Base-by-base conservation (phyloP, 345 rosid genomes). In the Pugionium cornutum region DNA sequence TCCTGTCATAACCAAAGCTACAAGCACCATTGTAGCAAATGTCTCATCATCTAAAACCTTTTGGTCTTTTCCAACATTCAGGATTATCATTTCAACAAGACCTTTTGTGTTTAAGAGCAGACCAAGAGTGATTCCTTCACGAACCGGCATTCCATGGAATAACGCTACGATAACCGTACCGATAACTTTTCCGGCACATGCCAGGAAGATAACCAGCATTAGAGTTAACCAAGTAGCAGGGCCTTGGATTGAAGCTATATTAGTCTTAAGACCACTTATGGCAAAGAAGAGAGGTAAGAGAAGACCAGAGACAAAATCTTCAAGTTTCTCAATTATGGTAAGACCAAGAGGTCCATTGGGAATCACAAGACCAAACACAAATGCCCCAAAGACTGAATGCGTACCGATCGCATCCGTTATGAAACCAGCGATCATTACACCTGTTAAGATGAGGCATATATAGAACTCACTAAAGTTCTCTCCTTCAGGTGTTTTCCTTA, bases 51-150 rank as follows among this genome's bases (percentile, higher is more conserved):
- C 96, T 55, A 94, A 74, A 32, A 90, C 97, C 85, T 81, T 84
- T 56, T 90, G 97, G 75, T 88, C 96, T 70, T 75, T 90, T 31
- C 97, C 99, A 18, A 90, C 92, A 42, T 94, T 94, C 28, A 94
- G 92, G 10, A 94, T 83, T 36, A 94, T 90, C 92, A 94, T 83
- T 69, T 90, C 97, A 18, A 88, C 75, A 10, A 94, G 92, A 58
- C 99, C 99, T 79, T 94, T 94, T 2, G 99, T 84, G 85, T 94
- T 94, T 83, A 90, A 82, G 43, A 90, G 90, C 37, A 94, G 55
- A 3, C 99, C 99, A 39, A 94, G 96, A 66, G 88, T 77, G 57
- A 85, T 33, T 26, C 96, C 99, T 83, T 94, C 99, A 9, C 81
- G 88, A 37, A 81, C 6, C 2, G 96, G 83, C 92, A 94, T 86